These are phyloP conservation scores for Astrephomene gubernaculifera DNA, from an alignment of 139 green algal species.

Conservation along the genomic window DNA sequence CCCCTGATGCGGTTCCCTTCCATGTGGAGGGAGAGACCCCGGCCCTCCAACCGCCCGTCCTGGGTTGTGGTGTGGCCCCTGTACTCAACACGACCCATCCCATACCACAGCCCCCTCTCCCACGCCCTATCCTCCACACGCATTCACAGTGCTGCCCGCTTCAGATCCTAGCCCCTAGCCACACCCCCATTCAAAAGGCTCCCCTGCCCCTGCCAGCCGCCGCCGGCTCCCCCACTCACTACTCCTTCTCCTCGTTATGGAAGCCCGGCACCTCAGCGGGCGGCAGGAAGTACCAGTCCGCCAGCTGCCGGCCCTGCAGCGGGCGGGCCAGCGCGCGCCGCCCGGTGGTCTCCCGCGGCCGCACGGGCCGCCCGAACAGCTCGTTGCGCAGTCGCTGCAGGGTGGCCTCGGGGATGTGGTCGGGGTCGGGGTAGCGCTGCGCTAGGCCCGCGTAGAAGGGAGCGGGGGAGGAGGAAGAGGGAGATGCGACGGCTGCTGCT, in stretches of 20 bases:
- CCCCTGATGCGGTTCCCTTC: too few species aligned
- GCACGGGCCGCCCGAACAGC: conserved; percentile 45
- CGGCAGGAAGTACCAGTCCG: conserved; percentile 47
- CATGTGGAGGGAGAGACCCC: too few species aligned
- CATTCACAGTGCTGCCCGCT: background rate
- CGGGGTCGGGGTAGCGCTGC: conserved; percentile 16
- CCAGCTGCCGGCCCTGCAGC: conserved; percentile 36
- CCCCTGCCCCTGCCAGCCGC: background rate
- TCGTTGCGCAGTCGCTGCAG: background rate
- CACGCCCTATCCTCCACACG: background rate
- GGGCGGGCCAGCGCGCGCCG: conserved; percentile 39
- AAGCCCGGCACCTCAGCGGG: conserved; percentile 35
- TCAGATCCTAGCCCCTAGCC: background rate
- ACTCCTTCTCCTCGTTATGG: conserved; percentile 55
- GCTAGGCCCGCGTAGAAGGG: background rate
- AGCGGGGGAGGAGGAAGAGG: background rate
- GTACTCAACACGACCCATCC: background rate
- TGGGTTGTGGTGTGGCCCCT: too few species aligned
- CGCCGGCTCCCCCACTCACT: conserved; percentile 42
- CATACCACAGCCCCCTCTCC: background rate
- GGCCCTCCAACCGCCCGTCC: too few species aligned
- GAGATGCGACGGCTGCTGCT: background rate
- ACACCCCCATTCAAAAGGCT: background rate
- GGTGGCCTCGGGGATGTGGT: background rate
- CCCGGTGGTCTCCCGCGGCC: conserved; percentile 29